Percentiles rank a stretch among this genome's conserved stretches.
These are phyloP conservation scores for Adansonia rubrostipa DNA, from an alignment of 441 rosid genomes.

Conservation along the genomic window DNA sequence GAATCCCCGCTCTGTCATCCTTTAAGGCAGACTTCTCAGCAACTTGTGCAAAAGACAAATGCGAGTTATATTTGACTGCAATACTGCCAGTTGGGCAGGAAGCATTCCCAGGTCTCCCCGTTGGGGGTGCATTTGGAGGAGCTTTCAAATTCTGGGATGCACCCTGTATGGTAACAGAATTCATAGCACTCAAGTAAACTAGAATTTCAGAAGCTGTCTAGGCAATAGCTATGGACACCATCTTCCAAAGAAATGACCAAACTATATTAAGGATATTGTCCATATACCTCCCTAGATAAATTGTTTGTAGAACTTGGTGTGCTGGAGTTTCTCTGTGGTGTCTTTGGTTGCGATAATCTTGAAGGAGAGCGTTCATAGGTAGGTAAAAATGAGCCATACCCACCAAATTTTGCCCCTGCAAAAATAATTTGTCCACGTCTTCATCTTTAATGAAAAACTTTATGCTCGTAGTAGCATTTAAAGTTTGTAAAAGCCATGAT, in stretches of 20 bases:
- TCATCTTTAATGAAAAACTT: slow-evolving; percentile 22
- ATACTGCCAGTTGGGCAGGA: slow-evolving; percentile 31
- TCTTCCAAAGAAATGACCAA: slow-evolving; percentile 28
- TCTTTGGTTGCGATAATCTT: slow-evolving; percentile 33
- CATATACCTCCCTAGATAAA: slow-evolving; percentile 43
- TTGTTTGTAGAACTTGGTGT: slow-evolving; percentile 44
- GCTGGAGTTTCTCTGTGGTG: slow-evolving; percentile 35
- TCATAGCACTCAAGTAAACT: slow-evolving; percentile 40
- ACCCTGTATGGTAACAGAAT: slow-evolving; percentile 45
- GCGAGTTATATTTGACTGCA: slow-evolving; percentile 39
- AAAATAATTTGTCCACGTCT: slow-evolving; percentile 27
- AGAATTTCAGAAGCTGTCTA: slow-evolving; percentile 25
- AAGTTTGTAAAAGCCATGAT: slow-evolving; percentile 17
- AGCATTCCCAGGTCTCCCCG: slow-evolving; percentile 32
- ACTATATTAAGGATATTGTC: slow-evolving; percentile 18
- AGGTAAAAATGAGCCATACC: slow-evolving; percentile 65
- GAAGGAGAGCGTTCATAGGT: slow-evolving; percentile 42
- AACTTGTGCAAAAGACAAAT: slow-evolving; percentile 37
- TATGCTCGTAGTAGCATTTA: slow-evolving; percentile 3
- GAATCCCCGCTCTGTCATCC: slow-evolving; percentile 35
- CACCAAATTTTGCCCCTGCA: slow-evolving; percentile 62
- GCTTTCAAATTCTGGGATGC: slow-evolving; percentile 40
- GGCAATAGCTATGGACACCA: slow-evolving; percentile 5
- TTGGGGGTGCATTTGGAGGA: slow-evolving; percentile 33
- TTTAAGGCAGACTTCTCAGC: slow-evolving; percentile 27